phyloP scores from a whole-genome alignment of 176 grass and related monocot species.

The Microstegium vimineum region DNA sequence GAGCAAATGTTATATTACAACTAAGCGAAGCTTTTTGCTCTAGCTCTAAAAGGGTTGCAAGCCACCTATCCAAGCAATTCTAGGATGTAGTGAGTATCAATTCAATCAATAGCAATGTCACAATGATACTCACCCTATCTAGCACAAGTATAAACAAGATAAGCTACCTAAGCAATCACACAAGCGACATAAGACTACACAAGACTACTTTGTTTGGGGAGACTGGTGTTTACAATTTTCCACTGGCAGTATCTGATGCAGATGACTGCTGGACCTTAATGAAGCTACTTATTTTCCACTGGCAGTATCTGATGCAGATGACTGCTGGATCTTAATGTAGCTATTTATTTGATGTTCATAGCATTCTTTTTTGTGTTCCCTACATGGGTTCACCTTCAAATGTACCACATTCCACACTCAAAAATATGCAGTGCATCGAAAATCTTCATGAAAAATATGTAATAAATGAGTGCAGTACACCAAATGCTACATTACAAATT shows the following conservation, averaged over 20 bases:
- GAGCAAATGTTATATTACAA: no score
- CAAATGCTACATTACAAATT: neutral
- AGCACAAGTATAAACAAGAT: no score
- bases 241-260: neutral
- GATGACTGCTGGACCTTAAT: neutral
- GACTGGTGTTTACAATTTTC: neutral
- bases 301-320: neutral
- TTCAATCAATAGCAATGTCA: no score
- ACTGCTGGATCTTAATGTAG: neutral
- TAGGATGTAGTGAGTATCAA: no score
- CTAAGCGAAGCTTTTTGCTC: no score
- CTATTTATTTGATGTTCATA: neutral
- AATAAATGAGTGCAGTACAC: neutral
- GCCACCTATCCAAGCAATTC: no score
- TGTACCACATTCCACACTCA: neutral
- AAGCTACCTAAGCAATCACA: no score
- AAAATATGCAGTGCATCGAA: neutral
- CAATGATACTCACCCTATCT: no score
- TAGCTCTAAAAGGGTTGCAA: no score
- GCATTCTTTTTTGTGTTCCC: neutral
- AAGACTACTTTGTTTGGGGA: slow-evolving; percentile 3
- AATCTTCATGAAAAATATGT: neutral
- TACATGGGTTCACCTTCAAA: neutral
- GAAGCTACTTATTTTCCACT: neutral
- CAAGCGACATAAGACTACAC: no score